Base-by-base conservation (phyloP, 208 protist genomes). In the Polymyxa betae region DNA sequence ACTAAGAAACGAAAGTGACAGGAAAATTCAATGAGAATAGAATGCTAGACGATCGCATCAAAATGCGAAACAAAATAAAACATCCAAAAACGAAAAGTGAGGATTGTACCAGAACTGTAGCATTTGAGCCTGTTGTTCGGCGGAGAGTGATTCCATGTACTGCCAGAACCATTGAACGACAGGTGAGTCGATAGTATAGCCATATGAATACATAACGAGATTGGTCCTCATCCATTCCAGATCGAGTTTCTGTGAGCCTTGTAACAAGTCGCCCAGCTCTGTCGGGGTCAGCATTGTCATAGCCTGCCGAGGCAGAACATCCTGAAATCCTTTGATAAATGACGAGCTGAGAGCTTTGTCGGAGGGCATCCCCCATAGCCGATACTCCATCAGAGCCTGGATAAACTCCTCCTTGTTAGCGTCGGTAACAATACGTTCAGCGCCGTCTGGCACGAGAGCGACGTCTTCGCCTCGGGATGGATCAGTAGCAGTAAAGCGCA, bases 251-350 rank as follows among this genome's bases (percentile, higher is more conserved):
- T 35, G 35, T 40, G 72, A 5, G 5, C 72, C 72, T 35, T 82
- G 72, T 5, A 82, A n/a, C 72, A 82, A 35, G 16, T 35, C 16
- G 40, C 10, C 5, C 72, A 82, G n/a, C 5, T 82, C 72, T 5
- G 10, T n/a, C 10, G n/a, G 16, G 16, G 72, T 38, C 35, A 82
- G n/a, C 5, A 5, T 43, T 20, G 72, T 38, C 5, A 45, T 35
- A 60, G 5, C 49, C 16, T 5, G 16, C 5, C 10, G 5, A 38
- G 5, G 72, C 5, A 82, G 72, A 82, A 82, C 72, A 82, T 82
- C 72, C 35, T 82, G 72, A n/a, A 82, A 82, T 12, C 72, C 72
- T 43, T 82, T 82, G 72, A 82, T 82, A n/a, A 82, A 82, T n/a
- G 35, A 5, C 10, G 72, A 82, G 16, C 16, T 82, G 16, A 82